Percentiles rank a stretch among this genome's conserved stretches.
These are phyloP conservation scores for Capsicum chinense DNA, from an alignment of 257 asterid species.

Conservation along the genomic window DNA sequence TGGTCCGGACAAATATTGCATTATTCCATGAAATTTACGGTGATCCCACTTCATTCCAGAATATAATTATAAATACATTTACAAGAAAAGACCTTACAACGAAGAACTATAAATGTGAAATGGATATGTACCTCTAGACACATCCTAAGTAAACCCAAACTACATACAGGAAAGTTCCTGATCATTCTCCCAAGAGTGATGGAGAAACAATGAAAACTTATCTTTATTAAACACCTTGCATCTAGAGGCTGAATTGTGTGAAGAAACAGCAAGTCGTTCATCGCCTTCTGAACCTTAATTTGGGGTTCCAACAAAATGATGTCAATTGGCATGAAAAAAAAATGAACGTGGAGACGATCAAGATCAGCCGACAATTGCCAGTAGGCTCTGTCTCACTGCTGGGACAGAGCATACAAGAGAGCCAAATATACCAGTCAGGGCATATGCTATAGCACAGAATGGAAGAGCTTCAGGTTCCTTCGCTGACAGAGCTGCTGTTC, in stretches of 20 bases:
- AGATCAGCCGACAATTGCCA: constrained; percentile 73
- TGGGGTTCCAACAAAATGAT: background rate
- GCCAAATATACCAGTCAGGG: constrained; percentile 92
- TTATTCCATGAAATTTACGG: background rate
- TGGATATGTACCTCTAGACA: constrained; percentile 24
- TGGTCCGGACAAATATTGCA: background rate
- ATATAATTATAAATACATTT: background rate
- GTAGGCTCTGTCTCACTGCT: constrained; percentile 83
- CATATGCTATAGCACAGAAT: constrained; percentile 96
- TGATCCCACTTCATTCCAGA: background rate
- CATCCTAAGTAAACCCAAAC: constrained; percentile 22
- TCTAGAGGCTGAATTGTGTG: background rate
- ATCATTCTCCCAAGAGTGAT: no score
- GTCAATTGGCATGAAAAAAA: background rate
- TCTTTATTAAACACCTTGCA: constrained; percentile 18
- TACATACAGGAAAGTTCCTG: background rate
- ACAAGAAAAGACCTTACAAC: background rate
- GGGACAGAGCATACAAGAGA: constrained; percentile 93
- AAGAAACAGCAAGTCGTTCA: background rate
- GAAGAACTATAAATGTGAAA: background rate
- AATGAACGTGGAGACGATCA: background rate
- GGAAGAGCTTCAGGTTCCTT: constrained; percentile 99
- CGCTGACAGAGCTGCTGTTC: constrained; percentile 98
- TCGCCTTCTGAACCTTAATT: background rate
- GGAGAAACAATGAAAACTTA: constrained; percentile 17